Conservation (phyloP, 2,329 filamentous ascomycete species). For the Colletotrichum ledebouriae region DNA sequence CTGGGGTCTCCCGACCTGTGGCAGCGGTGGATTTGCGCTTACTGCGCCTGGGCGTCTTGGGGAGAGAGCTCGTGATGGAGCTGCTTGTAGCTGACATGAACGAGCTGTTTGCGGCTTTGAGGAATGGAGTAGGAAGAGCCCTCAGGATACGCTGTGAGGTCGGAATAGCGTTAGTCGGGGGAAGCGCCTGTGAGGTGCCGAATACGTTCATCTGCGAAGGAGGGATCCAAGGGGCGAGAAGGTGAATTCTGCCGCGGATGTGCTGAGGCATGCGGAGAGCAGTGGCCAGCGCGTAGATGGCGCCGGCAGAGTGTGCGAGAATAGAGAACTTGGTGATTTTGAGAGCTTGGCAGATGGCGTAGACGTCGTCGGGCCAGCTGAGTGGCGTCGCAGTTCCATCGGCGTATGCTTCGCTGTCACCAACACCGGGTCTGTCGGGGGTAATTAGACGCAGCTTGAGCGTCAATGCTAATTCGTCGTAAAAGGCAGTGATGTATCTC, state of each 20-base stretch:
- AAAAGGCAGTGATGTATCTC: slow-evolving; percentile 95
- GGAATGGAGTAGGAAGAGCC: slow-evolving; percentile 87
- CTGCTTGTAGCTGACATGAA: slow-evolving; percentile 95
- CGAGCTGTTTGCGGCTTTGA: slow-evolving; percentile 94
- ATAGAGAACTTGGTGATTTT: slow-evolving; percentile 97
- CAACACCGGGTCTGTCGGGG: slow-evolving; percentile 92
- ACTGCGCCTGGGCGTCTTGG: slow-evolving; percentile 71
- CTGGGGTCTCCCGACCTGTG: slow-evolving; percentile 54
- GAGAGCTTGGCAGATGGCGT: slow-evolving; percentile 90
- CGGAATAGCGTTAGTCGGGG: slow-evolving; percentile 87
- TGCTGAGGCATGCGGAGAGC: slow-evolving; percentile 96
- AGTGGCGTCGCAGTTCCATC: slow-evolving; percentile 88
- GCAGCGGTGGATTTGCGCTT: slow-evolving; percentile 69
- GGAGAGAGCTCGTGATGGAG: slow-evolving; percentile 83
- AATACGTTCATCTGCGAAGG: slow-evolving; percentile 91
- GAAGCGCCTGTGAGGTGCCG: slow-evolving; percentile 78
- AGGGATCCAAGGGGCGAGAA: slow-evolving; percentile 96
- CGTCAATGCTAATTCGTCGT: slow-evolving; percentile 92
- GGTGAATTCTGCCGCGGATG: slow-evolving; percentile 92
- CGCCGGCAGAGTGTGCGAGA: slow-evolving; percentile 93
- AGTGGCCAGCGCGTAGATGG: slow-evolving; percentile 97
- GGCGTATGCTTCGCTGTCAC: slow-evolving; percentile 87
- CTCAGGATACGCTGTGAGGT: slow-evolving; percentile 92
- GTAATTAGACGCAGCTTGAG: slow-evolving; percentile 92
- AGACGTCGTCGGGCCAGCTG: slow-evolving; percentile 91